Evolutionary conservation across 306 rosid species (phyloP), one percentile per base, ranked within the genome.

Genomic region (Rosa rugosa): DNA sequence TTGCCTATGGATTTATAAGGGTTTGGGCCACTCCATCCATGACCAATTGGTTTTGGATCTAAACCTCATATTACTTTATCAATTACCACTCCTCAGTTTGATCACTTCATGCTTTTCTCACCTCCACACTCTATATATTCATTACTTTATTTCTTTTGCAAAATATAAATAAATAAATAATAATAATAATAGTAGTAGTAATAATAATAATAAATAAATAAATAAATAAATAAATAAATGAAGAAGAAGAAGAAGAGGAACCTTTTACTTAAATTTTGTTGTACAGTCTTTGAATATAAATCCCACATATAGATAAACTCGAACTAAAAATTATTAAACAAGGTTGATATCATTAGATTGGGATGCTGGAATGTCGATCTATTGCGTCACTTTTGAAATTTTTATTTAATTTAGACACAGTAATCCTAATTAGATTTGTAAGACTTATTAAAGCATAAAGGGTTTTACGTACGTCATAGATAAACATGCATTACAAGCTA

Each of bases 401-500:
- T 36, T 7, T 11, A 27, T 1, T 27, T 12, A 56, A 56, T 56
- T 22, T 56, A 20, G 25, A 6, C 11, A 20, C 22, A 54, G 20
- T 6, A 54, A 14, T 50, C 18, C 7, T 51, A 31, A 53, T 16
- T 42, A 42, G 46, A 65, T 36, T 16, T 14, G 45, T 34, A 41
- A 65, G 42, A 65, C 45, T 34, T 65, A 65, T 36, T 17, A 65
- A 65, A 36, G 70, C 70, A 65, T 2, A 65, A 65, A 65, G 18
- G 22, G 10, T 38, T 17, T 65, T 16, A 65, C 70, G 44, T 16
- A 8, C 70, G 45, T 65, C 70, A 65, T 65, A 36, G 70, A 65
- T 65, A 65, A 16, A 64, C 45, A 14, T 27, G 40, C 20, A 59
- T 62, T 16, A 34, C 23, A 65, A 36, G 46, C 23, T 2, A 36